These are phyloP conservation scores for Xylaria sp. DNA, from an alignment of 2,329 filamentous ascomycete genomes.

Conservation along the genomic window DNA sequence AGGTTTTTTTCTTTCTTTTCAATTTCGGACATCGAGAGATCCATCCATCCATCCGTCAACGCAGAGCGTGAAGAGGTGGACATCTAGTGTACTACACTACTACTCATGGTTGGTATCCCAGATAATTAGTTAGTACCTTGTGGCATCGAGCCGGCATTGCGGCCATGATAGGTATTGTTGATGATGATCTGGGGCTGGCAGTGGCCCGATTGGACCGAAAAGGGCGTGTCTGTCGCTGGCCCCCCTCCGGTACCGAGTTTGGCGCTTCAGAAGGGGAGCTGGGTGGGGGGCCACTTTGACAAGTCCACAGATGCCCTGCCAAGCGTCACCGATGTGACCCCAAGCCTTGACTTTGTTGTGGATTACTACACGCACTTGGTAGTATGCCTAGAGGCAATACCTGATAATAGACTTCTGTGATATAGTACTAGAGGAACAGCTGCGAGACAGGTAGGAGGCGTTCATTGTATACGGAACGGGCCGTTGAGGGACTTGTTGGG, in stretches of 20 bases:
- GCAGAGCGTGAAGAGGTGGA: not conserved
- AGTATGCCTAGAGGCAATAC: no score
- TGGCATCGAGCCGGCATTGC: constrained; percentile 6
- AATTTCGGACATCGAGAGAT: constrained; percentile 4
- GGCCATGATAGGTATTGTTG: not conserved
- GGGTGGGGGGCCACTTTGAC: not conserved
- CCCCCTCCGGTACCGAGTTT: constrained; percentile 19
- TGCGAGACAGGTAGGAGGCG: no score
- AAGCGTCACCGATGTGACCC: constrained; percentile 1
- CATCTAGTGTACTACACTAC: not conserved
- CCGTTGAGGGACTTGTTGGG: no score
- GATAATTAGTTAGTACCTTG: no score
- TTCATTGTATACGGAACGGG: no score
- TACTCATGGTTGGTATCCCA: not conserved
- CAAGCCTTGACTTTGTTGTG: no score
- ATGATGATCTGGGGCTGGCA: constrained; percentile 16
- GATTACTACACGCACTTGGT: no score
- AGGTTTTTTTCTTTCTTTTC: not conserved
- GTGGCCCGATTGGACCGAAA: constrained; percentile 24
- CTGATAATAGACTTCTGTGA: no score
- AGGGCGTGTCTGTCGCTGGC: not conserved
- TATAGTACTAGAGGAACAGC: no score
- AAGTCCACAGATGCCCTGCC: constrained; percentile 14
- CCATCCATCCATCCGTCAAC: no score
- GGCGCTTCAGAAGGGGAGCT: constrained; percentile 14